These are phyloP conservation scores for Blastobotrys arbuscula DNA, from an alignment of 1,139 yeast genomes.

Conservation along the genomic window DNA sequence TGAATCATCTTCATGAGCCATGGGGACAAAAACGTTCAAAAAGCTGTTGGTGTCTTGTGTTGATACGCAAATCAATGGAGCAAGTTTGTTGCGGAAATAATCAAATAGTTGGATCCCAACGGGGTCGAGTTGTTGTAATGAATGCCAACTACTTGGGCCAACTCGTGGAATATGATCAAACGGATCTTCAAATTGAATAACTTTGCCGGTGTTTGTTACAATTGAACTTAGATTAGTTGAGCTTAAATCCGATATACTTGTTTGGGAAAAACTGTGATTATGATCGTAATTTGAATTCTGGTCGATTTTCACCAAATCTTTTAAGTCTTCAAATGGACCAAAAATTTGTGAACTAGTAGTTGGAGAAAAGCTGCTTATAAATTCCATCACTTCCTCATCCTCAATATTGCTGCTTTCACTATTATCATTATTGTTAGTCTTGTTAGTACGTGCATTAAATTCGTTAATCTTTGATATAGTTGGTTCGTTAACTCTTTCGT, in stretches of 20 bases:
- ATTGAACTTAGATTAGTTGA: background rate
- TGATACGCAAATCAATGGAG: constrained; percentile 57
- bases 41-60: constrained; percentile 64
- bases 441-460: background rate
- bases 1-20: constrained; percentile 65
- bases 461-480: too few relatives aligned
- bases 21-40: constrained; percentile 67
- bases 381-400: background rate
- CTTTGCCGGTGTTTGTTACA: background rate
- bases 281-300: background rate
- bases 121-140: constrained; percentile 33
- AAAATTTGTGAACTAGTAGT: background rate
- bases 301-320: background rate
- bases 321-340: background rate
- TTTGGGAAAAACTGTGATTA: background rate
- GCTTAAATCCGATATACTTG: too few relatives aligned
- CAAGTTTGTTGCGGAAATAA: constrained; percentile 58
- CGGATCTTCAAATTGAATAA: background rate
- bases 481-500: too few relatives aligned
- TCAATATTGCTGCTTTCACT: background rate
- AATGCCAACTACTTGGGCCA: constrained; percentile 17
- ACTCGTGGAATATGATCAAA: background rate
- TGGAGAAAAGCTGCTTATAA: constrained; percentile 1
- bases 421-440: background rate
- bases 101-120: constrained; percentile 52